Evolutionary conservation across 2,329 filamentous ascomycete species (phyloP).

Genomic region (Capronia americana): DNA sequence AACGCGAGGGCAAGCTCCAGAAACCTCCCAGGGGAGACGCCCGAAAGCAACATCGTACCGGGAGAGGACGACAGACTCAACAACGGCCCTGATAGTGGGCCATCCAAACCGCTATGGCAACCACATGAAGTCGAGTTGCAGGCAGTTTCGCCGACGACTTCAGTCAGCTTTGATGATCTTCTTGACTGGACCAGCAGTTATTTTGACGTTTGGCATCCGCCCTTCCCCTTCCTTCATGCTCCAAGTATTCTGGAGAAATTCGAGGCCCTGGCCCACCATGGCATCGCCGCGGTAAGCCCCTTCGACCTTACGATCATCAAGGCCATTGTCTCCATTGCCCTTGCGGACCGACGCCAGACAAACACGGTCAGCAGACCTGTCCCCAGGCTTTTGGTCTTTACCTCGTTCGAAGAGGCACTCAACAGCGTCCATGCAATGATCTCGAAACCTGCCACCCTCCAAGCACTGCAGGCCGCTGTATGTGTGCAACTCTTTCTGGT

Average conservation of each 20-base stretch:
- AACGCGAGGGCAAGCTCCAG: slow-evolving; percentile 42
- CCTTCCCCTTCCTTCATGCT: slow-evolving; percentile 63
- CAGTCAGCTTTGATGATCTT: slow-evolving; percentile 54
- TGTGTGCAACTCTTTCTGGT: slow-evolving; percentile 62
- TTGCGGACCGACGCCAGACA: slow-evolving; percentile 60
- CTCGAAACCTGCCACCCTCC: slow-evolving; percentile 56
- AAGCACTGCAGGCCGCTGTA: slow-evolving; percentile 59
- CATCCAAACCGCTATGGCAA: slow-evolving; percentile 45
- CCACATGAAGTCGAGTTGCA: slow-evolving; percentile 45
- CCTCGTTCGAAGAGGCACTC: slow-evolving; percentile 59
- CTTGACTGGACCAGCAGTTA: slow-evolving; percentile 60
- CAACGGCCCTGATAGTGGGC: slow-evolving; percentile 25
- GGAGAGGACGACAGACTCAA: slow-evolving; percentile 62
- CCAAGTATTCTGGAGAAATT: slow-evolving; percentile 58
- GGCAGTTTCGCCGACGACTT: slow-evolving; percentile 32
- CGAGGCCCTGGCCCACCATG: slow-evolving; percentile 50
- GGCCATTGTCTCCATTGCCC: slow-evolving; percentile 61
- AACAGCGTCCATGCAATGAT: slow-evolving; percentile 58
- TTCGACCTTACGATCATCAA: slow-evolving; percentile 55
- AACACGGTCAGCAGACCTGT: slow-evolving; percentile 42
- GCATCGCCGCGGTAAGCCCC: slow-evolving; percentile 42
- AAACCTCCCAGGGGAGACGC: slow-evolving; percentile 42
- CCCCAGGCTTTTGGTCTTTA: slow-evolving; percentile 56
- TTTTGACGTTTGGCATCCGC: slow-evolving; percentile 64
- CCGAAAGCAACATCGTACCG: slow-evolving; percentile 56